Base-by-base conservation (phyloP, 176 grass and related monocot genomes). In the Guadua angustifolia region DNA sequence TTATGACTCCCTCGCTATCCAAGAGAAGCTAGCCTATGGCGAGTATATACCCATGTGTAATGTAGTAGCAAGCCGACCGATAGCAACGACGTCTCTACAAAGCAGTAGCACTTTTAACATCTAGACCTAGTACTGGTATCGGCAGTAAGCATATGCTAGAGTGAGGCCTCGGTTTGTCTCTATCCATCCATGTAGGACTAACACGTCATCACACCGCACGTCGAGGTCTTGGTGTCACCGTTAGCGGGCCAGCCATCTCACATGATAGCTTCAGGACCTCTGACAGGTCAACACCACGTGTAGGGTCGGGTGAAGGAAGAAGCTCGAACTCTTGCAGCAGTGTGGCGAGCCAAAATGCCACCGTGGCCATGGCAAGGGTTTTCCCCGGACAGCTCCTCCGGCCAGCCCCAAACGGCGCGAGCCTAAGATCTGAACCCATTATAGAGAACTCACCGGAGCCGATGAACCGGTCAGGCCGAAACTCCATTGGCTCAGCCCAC, bases 201-300 rank as follows among this genome's bases (percentile, higher is more conserved):
- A 16, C 49, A 45, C 18, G 55, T 73, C 52, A 49, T 61, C 70
- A 80, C 69, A 5, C 66, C 46, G 32, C 21, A 2, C 32, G 68
- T 44, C 89, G 79, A 1, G 42, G 67, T 38, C 58, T 81, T 2
- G 75, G 35, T 55, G 56, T 73, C 82, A 93, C 93, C 5, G 24
- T 83, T 46, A 98, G 77, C 40, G 93, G 95, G 15, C 40, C 11
- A 0, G 91, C 89, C 93, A 98, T 95, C 91, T 95, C 95, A 67
- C 95, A 98, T 3, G 95, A 98, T 39, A 98, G 86, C 84, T 86
- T 89, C 15, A 98, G 82, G 69, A 92, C 80, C 91, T 98, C 95
- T 0, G 83, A 88, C 29, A 98, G 74, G 42, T 90, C 22, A 47
- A 95, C 87, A 8, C 5, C 61, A 40, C 63, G 35, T 0, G 71